Conservation (phyloP, 164 flowering plant species). For the Vitis amurensis region DNA sequence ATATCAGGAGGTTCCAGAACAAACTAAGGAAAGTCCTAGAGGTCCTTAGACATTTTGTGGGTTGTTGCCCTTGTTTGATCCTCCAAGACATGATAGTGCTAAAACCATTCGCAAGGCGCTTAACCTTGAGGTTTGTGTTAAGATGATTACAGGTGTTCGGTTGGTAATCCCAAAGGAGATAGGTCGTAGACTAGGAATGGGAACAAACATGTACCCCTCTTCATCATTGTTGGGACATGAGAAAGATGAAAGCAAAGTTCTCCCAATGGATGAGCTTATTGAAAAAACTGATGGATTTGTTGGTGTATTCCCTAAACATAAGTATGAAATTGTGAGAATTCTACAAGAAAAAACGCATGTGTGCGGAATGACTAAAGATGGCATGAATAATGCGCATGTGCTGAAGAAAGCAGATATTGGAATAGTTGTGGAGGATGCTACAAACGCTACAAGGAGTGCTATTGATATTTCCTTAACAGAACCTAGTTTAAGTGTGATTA, state of each 20-base stretch:
- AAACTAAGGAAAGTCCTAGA: slow-evolving; percentile 44
- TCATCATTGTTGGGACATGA: no score
- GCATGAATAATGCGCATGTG: slow-evolving; percentile 92
- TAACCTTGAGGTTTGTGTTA: slow-evolving; percentile 86
- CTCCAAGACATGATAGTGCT: slow-evolving; percentile 93
- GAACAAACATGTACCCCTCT: no score
- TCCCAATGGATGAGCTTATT: no score
- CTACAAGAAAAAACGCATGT: slow-evolving; percentile 43
- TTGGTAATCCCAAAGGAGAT: slow-evolving; percentile 86
- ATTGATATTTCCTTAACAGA: slow-evolving; percentile 86
- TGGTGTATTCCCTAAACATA: no score
- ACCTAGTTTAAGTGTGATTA: slow-evolving; percentile 84
- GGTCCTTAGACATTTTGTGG: slow-evolving; percentile 89
- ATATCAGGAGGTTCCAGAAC: no score
- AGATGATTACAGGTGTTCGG: slow-evolving; percentile 95
- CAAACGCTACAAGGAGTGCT: slow-evolving; percentile 91
- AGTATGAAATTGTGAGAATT: no score
- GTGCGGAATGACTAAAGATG: slow-evolving; percentile 93
- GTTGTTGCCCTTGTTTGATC: slow-evolving; percentile 82
- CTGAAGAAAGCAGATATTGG: slow-evolving; percentile 71
- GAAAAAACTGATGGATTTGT: no score
- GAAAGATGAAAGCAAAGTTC: no score
- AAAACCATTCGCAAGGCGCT: slow-evolving; percentile 88
- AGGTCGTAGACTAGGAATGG: slow-evolving; percentile 49
- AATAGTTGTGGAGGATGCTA: slow-evolving; percentile 46